Conservation (phyloP, 1,284 basidiomycete genomes). For the Agaricales sp. region DNA sequence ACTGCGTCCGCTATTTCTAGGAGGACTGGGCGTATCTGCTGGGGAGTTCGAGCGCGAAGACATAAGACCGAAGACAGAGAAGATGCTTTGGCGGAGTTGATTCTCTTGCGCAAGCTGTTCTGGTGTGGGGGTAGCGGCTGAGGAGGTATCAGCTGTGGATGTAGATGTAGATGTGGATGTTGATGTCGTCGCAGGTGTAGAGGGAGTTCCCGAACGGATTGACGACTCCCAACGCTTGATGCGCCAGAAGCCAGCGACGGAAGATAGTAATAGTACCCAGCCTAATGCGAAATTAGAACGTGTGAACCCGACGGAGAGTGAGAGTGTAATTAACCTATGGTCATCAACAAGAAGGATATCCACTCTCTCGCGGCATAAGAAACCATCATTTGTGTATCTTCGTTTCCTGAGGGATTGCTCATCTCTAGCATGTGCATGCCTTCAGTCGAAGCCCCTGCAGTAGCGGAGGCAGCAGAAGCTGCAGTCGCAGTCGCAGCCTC, state of each 20-base stretch:
- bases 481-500: neutral
- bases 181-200: too few relatives aligned
- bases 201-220: constrained; percentile 34
- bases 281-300: constrained; percentile 30
- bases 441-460: constrained; percentile 1
- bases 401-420: constrained; percentile 11
- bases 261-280: constrained; percentile 83
- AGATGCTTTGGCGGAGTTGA: too few relatives aligned
- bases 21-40: too few relatives aligned
- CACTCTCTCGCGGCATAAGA: constrained; percentile 53
- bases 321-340: constrained; percentile 43
- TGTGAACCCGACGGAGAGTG: constrained; percentile 2
- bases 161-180: too few relatives aligned
- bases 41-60: too few relatives aligned
- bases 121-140: too few relatives aligned
- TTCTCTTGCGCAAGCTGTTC: neutral
- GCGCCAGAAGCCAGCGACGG: constrained; percentile 73
- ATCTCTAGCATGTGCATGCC: constrained; percentile 2
- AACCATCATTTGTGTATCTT: constrained; percentile 13
- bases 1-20: too few relatives aligned
- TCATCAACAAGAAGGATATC: constrained; percentile 88
- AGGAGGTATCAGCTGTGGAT: constrained; percentile 17
- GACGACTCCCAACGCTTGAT: constrained; percentile 73
- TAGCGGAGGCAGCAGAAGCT: neutral
- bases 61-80: too few relatives aligned